These are phyloP conservation scores for Claviceps cyperi DNA, from an alignment of 2,329 filamentous ascomycete species.

Conservation along the genomic window DNA sequence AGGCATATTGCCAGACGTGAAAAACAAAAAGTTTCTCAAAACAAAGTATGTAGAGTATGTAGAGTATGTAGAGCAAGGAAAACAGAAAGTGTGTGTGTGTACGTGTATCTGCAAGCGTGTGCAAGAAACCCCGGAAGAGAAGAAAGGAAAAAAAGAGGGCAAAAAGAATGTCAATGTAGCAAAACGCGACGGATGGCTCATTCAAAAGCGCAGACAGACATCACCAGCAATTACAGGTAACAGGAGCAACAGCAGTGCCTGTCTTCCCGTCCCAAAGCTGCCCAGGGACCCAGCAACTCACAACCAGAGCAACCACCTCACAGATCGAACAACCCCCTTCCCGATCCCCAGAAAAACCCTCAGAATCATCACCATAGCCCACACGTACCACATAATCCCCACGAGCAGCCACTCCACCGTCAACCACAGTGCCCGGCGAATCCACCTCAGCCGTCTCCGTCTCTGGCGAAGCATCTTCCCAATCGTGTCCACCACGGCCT, in stretches of 20 bases:
- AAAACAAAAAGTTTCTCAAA: not conserved
- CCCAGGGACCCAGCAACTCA: constrained; percentile 16
- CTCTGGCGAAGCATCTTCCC: constrained; percentile 60
- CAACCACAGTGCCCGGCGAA: constrained; percentile 64
- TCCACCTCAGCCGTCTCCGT: constrained; percentile 53
- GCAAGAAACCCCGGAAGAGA: not conserved
- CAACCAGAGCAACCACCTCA: constrained; percentile 78
- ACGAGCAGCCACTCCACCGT: constrained; percentile 78
- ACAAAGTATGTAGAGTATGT: not conserved
- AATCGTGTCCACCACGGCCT: constrained; percentile 65
- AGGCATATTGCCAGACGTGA: not conserved
- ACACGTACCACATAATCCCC: constrained; percentile 86
- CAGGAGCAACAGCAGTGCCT: not conserved
- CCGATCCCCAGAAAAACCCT: constrained; percentile 50
- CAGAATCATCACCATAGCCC: constrained; percentile 71
- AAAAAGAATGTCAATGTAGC: not conserved
- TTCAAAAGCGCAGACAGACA: not conserved
- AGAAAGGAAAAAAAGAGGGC: not conserved
- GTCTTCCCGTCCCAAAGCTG: too few relatives aligned
- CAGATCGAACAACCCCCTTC: constrained; percentile 40
- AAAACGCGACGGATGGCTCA: not conserved
- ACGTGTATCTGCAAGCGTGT: not conserved
- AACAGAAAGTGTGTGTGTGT: not conserved
- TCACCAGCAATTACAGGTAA: not conserved
- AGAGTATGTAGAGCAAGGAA: not conserved